Conservation (phyloP, 2,329 filamentous ascomycete species). For the Aaosphaeria arxii region DNA sequence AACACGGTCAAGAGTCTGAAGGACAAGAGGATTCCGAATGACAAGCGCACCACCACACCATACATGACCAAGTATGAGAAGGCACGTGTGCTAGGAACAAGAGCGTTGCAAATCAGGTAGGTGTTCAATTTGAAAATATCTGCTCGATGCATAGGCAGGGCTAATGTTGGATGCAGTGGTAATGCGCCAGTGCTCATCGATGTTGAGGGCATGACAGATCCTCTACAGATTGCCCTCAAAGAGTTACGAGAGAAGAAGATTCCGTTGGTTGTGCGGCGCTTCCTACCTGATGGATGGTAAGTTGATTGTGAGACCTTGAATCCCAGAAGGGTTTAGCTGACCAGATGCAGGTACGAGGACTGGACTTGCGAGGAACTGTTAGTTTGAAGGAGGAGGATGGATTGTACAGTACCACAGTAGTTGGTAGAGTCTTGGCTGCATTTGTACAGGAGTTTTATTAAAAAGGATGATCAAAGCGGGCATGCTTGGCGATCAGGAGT, state of each 20-base stretch:
- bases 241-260: conserved; percentile 99
- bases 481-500: conserved; percentile 34
- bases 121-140: conserved; percentile 17
- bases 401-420: background rate
- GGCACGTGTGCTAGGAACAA: conserved; percentile 86
- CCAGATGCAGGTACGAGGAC: conserved; percentile 76
- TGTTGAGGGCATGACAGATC: conserved; percentile 95
- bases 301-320: conserved; percentile 36
- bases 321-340: conserved; percentile 11
- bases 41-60: conserved; percentile 86
- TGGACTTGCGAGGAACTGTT: conserved; percentile 98
- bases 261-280: conserved; percentile 88
- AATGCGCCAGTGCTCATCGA: conserved; percentile 97
- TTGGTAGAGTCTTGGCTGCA: conserved; percentile 21
- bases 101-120: conserved; percentile 93
- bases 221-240: conserved; percentile 94
- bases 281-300: conserved; percentile 94
- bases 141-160: background rate
- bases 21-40: conserved; percentile 86
- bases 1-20: conserved; percentile 58
- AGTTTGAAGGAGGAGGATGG: conserved; percentile 4
- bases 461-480: conserved; percentile 21
- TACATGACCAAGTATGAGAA: conserved; percentile 99
- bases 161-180: conserved; percentile 60
- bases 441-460: conserved; percentile 32